Base-by-base conservation (phyloP, 2,329 filamentous ascomycete genomes). In the Calonectria multiphialidica region DNA sequence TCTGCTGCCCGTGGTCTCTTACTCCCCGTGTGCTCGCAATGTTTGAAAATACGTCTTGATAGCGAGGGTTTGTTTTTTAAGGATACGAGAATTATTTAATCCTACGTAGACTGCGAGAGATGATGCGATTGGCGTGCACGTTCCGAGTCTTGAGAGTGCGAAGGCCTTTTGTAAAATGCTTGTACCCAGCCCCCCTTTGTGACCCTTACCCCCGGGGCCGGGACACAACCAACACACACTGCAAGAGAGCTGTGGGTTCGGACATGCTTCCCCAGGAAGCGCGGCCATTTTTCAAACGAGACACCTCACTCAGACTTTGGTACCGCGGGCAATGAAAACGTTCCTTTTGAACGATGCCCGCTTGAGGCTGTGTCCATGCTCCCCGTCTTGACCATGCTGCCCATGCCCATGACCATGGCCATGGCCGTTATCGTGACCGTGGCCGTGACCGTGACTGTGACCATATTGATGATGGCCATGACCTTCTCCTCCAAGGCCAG, bases 321-420 rank as follows among this genome's bases (percentile, higher is more conserved):
- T 82, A 0, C 88, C 89, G 66, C 86, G 85, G 0, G 89, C 89
- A 67, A 91, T 82, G 73, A 91, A 86, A 2, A 80, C 69, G 40
- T 63, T 68, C 65, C 70, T 77, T 18, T 70, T 72, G 16, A 59
- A 47, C 0, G 53, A 15, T 15, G 53, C 12, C 13, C 21, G 33
- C 23, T 21, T 5, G 35, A 28, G 23, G 9, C 15, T 23, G 49
- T 53, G 49, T 5, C 28, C 18, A 33, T 33, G 49, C 16, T 33
- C 49, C 3, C 53, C 28, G 8, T 30, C 28, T 25, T 53, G 49
- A 12, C 28, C 18, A 33, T 33, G 49, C 3, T 33, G 49, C 3
- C 53, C 42, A 28, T 49, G 40, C 0, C 7, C 35, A 12, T 69
- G 44, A 2, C 37, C 53, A 9, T 71, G 80, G 73, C 83, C 70